A percentile compares a stretch with the other conserved stretches of the same genome.
These are phyloP conservation scores for Lactifluus volemus DNA, from an alignment of 768 basidiomycete species.

Conservation along the genomic window DNA sequence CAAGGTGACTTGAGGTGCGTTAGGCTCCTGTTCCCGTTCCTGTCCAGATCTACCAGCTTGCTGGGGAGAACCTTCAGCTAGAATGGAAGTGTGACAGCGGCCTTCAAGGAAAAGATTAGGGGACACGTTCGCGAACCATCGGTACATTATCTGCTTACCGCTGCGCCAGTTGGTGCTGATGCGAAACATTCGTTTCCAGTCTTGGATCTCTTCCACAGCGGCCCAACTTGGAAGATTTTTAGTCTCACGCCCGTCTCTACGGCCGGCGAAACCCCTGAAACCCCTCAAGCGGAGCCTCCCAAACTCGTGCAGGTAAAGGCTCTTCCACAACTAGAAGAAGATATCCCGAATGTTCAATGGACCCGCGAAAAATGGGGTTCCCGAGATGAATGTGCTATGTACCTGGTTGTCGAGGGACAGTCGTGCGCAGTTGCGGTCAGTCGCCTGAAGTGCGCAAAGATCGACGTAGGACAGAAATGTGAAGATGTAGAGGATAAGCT, in stretches of 20 bases:
- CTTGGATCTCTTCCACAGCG: conserved; percentile 32
- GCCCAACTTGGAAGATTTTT: conserved; percentile 50
- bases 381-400: conserved; percentile 26
- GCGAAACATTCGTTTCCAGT: conserved; percentile 86
- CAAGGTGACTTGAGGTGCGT: conserved; percentile 13
- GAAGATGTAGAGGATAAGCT: conserved; percentile 67
- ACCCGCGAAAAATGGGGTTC: conserved; percentile 9
- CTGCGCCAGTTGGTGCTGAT: conserved; percentile 77
- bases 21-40: conserved; percentile 10
- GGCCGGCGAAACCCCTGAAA: conserved; percentile 48
- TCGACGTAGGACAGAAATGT: conserved; percentile 58
- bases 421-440: conserved; percentile 58
- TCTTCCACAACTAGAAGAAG: conserved; percentile 53
- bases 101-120: conserved; percentile 35
- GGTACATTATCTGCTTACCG: conserved; percentile 37
- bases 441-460: conserved; percentile 55
- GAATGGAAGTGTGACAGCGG: conserved; percentile 36
- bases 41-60: neutral
- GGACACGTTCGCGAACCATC: neutral
- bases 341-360: conserved; percentile 15
- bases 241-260: conserved; percentile 49
- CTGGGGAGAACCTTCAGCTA: conserved; percentile 1
- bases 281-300: conserved; percentile 64
- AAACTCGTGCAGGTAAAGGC: conserved; percentile 52
- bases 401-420: conserved; percentile 61